Evolutionary conservation across 2,329 filamentous ascomycete species (phyloP).

Genomic region (Byssothecium circinans): DNA sequence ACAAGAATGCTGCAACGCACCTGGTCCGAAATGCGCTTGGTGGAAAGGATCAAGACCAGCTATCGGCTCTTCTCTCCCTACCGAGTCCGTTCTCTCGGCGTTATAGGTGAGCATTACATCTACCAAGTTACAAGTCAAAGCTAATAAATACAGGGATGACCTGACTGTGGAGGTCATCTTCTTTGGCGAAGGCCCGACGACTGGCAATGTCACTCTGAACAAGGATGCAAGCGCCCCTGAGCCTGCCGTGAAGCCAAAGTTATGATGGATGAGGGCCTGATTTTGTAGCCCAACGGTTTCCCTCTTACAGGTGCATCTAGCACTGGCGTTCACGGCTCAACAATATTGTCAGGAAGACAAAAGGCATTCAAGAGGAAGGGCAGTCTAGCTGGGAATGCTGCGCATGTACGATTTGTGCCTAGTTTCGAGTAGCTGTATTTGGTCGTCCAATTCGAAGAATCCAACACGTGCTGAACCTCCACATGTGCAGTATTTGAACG

Average conservation of each 20-base stretch:
- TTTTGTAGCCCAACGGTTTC: neutral
- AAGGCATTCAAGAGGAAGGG: no score
- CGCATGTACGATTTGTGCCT: no score
- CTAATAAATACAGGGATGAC: conserved; percentile 68
- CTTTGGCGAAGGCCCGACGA: conserved; percentile 80
- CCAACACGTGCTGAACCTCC: no score
- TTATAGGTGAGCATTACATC: conserved; percentile 67
- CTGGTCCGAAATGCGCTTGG: conserved; percentile 93
- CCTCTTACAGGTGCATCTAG: neutral
- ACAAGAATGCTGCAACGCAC: conserved; percentile 95
- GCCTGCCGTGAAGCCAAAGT: conserved; percentile 51
- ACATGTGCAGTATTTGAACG: no score
- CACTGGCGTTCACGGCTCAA: neutral
- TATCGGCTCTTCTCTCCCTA: conserved; percentile 87
- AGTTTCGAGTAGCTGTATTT: no score
- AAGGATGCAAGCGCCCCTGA: conserved; percentile 75
- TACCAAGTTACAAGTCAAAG: neutral
- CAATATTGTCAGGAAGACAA: neutral
- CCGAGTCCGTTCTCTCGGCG: conserved; percentile 88
- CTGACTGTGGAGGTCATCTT: conserved; percentile 98
- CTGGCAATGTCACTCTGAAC: conserved; percentile 80
- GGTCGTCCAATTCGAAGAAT: no score
- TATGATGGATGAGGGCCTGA: conserved; percentile 32
- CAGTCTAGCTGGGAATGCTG: no score
- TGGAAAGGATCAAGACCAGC: conserved; percentile 88